Evolutionary conservation across 768 basidiomycete species (phyloP).

Genomic region (Suillus discolor): DNA sequence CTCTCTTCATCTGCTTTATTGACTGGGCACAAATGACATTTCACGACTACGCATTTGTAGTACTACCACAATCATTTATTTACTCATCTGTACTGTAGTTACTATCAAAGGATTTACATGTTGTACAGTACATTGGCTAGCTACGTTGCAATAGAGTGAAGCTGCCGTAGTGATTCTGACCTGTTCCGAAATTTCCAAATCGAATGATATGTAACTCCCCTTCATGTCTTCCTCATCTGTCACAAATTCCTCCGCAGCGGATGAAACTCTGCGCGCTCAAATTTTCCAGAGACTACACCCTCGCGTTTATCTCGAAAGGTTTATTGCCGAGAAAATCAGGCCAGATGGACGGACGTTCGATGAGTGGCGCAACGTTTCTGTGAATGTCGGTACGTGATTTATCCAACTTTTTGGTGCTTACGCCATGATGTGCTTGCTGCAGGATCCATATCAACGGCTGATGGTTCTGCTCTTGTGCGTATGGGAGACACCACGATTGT

Average conservation of each 20-base stretch:
- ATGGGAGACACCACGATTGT: constrained; percentile 94
- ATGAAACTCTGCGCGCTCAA: constrained; percentile 32
- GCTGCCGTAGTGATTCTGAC: not conserved
- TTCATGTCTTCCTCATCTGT: constrained; percentile 2
- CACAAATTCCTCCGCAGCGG: not conserved
- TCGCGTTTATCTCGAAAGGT: constrained; percentile 82
- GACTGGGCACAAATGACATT: constrained; percentile 8
- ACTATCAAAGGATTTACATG: constrained; percentile 3
- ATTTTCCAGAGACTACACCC: constrained; percentile 92
- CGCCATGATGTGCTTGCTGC: not conserved
- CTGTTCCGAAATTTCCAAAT: not conserved
- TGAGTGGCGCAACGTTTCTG: constrained; percentile 72
- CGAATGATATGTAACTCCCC: not conserved
- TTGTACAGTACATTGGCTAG: not conserved
- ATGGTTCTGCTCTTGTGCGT: constrained; percentile 90
- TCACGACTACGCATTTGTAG: constrained; percentile 15
- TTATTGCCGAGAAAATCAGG: constrained; percentile 73
- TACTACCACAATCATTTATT: constrained; percentile 13
- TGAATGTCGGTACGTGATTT: constrained; percentile 73
- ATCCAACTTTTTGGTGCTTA: constrained; percentile 3
- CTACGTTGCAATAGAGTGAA: not conserved
- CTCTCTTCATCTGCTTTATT: constrained; percentile 3
- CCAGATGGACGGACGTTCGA: constrained; percentile 79
- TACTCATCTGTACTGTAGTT: not conserved
- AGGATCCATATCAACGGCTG: constrained; percentile 95